These are phyloP conservation scores for Hippophae rhamnoides DNA, from an alignment of 306 rosid genomes.

Conservation along the genomic window DNA sequence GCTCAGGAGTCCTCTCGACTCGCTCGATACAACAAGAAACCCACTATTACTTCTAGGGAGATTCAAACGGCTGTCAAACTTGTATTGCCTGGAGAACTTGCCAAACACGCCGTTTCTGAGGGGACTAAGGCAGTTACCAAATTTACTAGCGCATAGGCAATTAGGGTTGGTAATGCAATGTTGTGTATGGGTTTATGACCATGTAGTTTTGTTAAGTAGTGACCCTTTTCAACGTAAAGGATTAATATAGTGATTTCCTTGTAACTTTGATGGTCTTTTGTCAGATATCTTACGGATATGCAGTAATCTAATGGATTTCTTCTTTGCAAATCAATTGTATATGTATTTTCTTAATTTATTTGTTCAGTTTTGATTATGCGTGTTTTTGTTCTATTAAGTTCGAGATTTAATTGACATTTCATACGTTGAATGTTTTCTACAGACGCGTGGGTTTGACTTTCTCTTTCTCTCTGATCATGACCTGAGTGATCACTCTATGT, in stretches of 20 bases:
- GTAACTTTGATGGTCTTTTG: neutral
- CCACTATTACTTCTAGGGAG: conserved; percentile 37
- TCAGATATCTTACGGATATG: too few relatives aligned
- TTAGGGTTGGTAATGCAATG: neutral
- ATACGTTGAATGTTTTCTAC: too few relatives aligned
- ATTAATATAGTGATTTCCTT: neutral
- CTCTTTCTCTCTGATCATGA: too few relatives aligned
- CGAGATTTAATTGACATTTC: too few relatives aligned
- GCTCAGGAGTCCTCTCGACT: neutral
- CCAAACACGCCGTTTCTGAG: conserved; percentile 41
- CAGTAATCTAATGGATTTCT: neutral
- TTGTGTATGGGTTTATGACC: neutral
- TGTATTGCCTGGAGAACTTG: conserved; percentile 34
- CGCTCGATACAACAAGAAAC: conserved; percentile 32
- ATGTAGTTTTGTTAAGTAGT: neutral
- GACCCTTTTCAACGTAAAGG: neutral
- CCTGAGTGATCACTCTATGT: too few relatives aligned
- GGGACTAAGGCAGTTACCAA: conserved; percentile 40
- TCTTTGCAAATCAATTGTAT: neutral
- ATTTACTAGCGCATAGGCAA: neutral
- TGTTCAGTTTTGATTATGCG: too few relatives aligned
- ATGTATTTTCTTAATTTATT: neutral
- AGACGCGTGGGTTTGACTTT: too few relatives aligned
- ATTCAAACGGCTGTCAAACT: conserved; percentile 40
- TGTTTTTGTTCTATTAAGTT: too few relatives aligned